A percentile compares a stretch with the other conserved stretches of the same genome.
phyloP scores from a whole-genome alignment of 257 asterid genomes.

The Solanum raphanifolium region DNA sequence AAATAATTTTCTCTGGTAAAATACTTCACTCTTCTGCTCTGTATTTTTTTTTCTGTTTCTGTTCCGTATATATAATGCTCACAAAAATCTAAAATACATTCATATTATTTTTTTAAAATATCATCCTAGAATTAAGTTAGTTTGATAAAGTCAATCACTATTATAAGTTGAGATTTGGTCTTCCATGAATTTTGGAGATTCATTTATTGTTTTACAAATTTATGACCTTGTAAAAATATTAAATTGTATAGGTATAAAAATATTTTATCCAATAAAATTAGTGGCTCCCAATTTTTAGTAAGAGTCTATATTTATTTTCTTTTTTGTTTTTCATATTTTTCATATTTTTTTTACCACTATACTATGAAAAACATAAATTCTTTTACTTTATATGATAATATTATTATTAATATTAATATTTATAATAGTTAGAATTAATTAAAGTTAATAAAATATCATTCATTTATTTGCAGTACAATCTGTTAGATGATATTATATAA shows the following conservation, averaged over 20 bases:
- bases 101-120: background rate
- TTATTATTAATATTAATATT: background rate
- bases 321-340: background rate
- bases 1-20: background rate
- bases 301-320: background rate
- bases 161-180: background rate
- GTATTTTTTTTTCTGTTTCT: background rate
- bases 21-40: background rate
- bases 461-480: background rate
- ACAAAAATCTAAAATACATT: background rate
- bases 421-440: background rate
- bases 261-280: background rate
- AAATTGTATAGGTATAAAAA: background rate
- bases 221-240: background rate
- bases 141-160: background rate
- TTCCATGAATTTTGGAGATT: background rate
- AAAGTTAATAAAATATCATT: background rate
- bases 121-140: background rate
- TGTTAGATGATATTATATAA: background rate
- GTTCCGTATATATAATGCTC: background rate
- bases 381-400: background rate
- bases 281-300: background rate
- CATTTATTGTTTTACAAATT: background rate
- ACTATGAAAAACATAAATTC: background rate
- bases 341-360: background rate